These are phyloP conservation scores for Thermoascus crustaceus DNA, from an alignment of 2,329 filamentous ascomycete species.

Conservation along the genomic window DNA sequence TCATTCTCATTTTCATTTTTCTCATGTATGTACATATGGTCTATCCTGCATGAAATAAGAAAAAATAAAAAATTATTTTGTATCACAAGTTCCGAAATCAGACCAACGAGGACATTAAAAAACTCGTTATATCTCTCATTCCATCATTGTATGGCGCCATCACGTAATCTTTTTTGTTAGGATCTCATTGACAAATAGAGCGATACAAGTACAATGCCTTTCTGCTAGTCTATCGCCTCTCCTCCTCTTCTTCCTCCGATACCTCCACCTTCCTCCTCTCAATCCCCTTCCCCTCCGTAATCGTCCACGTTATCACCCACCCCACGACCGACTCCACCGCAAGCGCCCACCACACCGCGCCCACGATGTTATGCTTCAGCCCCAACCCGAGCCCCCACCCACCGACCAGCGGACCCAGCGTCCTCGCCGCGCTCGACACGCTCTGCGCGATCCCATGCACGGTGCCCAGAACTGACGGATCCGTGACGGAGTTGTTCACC, in stretches of 20 bases:
- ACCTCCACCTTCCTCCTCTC: constrained; percentile 34
- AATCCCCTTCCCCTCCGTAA: constrained; percentile 58
- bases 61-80: no score
- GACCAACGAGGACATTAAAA: no score
- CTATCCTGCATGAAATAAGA: no score
- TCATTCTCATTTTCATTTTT: no score
- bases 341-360: constrained; percentile 50
- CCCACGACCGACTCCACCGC: constrained; percentile 49
- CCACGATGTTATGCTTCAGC: constrained; percentile 46
- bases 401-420: constrained; percentile 47
- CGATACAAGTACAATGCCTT: no score
- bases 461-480: constrained; percentile 48
- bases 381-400: constrained; percentile 49
- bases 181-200: no score
- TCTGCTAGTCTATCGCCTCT: constrained; percentile 1
- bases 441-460: constrained; percentile 53
- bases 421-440: constrained; percentile 46
- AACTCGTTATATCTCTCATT: no score
- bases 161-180: no score
- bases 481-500: constrained; percentile 53
- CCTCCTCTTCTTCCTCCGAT: constrained; percentile 12
- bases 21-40: no score
- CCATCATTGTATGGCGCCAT: no score
- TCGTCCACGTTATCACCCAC: constrained; percentile 50
- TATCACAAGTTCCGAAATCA: no score